Evolutionary conservation across 768 basidiomycete genomes (phyloP).

Genomic region (Leccinellum albellum): DNA sequence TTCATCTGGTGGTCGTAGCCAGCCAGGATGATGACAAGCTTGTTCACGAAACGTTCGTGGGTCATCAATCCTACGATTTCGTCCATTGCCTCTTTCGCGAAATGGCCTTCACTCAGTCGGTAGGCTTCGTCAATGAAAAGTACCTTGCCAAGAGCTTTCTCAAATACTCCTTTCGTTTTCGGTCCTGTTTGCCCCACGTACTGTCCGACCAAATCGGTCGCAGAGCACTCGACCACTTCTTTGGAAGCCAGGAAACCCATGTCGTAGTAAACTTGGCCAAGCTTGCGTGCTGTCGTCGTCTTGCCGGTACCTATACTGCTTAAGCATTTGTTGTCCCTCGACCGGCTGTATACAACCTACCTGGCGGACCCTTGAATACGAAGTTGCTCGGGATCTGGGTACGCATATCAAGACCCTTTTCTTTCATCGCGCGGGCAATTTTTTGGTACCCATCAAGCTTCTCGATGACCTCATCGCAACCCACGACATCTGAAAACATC

Average conservation of each 20-base stretch:
- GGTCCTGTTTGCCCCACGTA: slow-evolving; percentile 74
- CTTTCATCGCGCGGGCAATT: slow-evolving; percentile 43
- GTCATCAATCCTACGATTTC: slow-evolving; percentile 69
- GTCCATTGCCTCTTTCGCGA: slow-evolving; percentile 71
- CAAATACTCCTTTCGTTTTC: slow-evolving; percentile 56
- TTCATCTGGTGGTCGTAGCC: slow-evolving; percentile 73
- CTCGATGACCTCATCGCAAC: slow-evolving; percentile 50
- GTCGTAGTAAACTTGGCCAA: slow-evolving; percentile 62
- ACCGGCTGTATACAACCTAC: slow-evolving; percentile 24
- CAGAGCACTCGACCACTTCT: slow-evolving; percentile 65
- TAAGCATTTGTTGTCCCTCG: neutral
- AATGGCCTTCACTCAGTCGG: slow-evolving; percentile 56
- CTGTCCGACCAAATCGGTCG: slow-evolving; percentile 66
- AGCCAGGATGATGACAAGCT: slow-evolving; percentile 65
- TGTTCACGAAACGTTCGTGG: slow-evolving; percentile 51
- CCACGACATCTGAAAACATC: slow-evolving; percentile 63
- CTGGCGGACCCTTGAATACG: slow-evolving; percentile 73
- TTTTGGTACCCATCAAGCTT: slow-evolving; percentile 51
- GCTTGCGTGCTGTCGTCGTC: slow-evolving; percentile 59
- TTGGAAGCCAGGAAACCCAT: slow-evolving; percentile 53
- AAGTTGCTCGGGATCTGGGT: slow-evolving; percentile 58
- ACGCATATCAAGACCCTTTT: slow-evolving; percentile 40
- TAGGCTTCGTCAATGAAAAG: slow-evolving; percentile 77
- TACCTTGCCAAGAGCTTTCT: slow-evolving; percentile 63
- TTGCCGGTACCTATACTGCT: slow-evolving; percentile 54